Evolutionary conservation across 176 grass and related monocot species (phyloP), one percentile per base, ranked within the genome.

Genomic region (Carex myosuroides): DNA sequence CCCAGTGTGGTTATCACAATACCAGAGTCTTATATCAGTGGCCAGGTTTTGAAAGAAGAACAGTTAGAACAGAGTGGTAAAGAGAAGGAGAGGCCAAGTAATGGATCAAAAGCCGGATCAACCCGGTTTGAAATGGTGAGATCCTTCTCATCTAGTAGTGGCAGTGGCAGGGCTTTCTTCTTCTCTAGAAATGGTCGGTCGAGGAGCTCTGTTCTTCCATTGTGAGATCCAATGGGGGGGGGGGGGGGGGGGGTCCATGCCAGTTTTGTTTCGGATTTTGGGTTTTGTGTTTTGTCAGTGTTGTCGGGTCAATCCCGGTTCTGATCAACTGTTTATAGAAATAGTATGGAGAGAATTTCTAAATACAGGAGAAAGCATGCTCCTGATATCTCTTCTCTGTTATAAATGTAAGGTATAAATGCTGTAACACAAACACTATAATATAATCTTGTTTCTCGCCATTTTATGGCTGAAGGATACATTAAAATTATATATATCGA

Each of bases 181-280:
- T 85, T 85, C 72, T 79, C 84, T 21, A 78, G 84, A 6, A 53
- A 39, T 32, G 84, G 84, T 52, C 71, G 58, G 7, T 35, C 84
- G 0, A 85, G 84, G 70, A 85, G 74, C 71, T 79, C 84, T 12
- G 74, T 79, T 85, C 71, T 85, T 54, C 71, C 84, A 17, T 56
- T 85, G 71, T 85, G 58, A 85, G 24, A 68, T 82, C 21, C 4
- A 52, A 52, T 24, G 48, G 79, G 6, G 39, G n/a, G n/a, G n/a
- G n/a, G n/a, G n/a, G n/a, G n/a, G n/a, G n/a, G n/a, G n/a, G 13
- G 13, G 53, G 3, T 29, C 30, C 30, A 32, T 66, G 7, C 33
- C 64, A 66, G 61, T 67, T 83, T 83, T 83, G 39, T 35, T 68
- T 65, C 12, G 41, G 63, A 41, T 54, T 75, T 66, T 68, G 79